Percentiles rank a stretch among this genome's conserved stretches.
phyloP scores from a whole-genome alignment of 257 asterid species.

The Catharanthus roseus region DNA sequence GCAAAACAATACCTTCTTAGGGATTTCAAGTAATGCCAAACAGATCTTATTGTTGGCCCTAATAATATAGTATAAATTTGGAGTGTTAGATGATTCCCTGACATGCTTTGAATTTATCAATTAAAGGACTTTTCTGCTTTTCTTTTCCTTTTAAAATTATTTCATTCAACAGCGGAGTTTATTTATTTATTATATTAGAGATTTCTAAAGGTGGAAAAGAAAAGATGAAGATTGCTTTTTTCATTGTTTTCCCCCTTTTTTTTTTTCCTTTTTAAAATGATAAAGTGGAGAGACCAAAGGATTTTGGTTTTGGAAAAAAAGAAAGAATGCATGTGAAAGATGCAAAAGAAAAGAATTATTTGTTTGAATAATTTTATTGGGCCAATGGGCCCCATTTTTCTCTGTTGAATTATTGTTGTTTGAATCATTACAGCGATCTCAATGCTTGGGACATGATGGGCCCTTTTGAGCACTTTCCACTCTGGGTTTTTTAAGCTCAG shows the following conservation, averaged over 20 bases:
- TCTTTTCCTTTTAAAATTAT: background rate
- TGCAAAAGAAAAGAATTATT: background rate
- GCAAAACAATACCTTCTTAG: slow-evolving; percentile 51
- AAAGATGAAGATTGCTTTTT: slow-evolving; percentile 34
- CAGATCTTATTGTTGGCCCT: slow-evolving; percentile 34
- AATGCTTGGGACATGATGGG: slow-evolving; percentile 16
- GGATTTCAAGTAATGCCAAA: slow-evolving; percentile 62
- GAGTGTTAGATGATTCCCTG: slow-evolving; percentile 28
- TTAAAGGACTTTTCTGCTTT: slow-evolving; percentile 25
- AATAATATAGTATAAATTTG: slow-evolving; percentile 14
- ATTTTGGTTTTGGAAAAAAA: slow-evolving; percentile 1
- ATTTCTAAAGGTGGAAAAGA: slow-evolving; percentile 29
- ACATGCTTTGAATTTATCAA: slow-evolving; percentile 34
- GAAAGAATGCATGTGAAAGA: slow-evolving; percentile 6
- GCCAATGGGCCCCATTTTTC: slow-evolving; percentile 16
- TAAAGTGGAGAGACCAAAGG: slow-evolving; percentile 20
- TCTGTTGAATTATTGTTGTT: slow-evolving; percentile 13
- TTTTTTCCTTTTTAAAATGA: slow-evolving; percentile 17
- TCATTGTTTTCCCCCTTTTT: too few relatives aligned
- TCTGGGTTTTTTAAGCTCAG: slow-evolving; percentile 5
- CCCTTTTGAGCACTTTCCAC: slow-evolving; percentile 32
- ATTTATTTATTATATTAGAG: too few relatives aligned
- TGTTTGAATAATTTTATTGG: slow-evolving; percentile 5
- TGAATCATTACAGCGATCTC: slow-evolving; percentile 3
- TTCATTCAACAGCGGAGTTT: slow-evolving; percentile 33